phyloP scores from a whole-genome alignment of 2,329 filamentous ascomycete genomes.

The Fusarium mexicanum region DNA sequence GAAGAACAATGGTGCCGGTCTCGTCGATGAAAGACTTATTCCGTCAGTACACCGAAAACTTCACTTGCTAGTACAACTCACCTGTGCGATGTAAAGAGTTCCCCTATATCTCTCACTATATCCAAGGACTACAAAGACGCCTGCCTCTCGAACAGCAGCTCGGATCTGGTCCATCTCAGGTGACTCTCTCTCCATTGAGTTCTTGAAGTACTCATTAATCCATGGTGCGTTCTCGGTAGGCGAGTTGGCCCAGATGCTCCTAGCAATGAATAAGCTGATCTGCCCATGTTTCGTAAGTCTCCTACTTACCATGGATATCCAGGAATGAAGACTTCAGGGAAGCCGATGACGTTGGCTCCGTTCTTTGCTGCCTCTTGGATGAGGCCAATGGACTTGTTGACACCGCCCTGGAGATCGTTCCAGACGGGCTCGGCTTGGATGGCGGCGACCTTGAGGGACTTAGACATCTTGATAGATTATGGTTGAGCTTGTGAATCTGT shows the following conservation, averaged over 20 bases:
- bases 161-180: constrained; percentile 55
- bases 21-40: constrained; percentile 52
- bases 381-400: constrained; percentile 49
- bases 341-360: constrained; percentile 50
- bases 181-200: constrained; percentile 52
- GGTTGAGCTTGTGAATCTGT: not conserved
- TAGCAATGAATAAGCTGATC: constrained; percentile 17
- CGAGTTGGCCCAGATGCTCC: constrained; percentile 45
- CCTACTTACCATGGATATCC: constrained; percentile 57
- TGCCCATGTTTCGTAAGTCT: not conserved
- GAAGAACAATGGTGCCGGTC: constrained; percentile 50
- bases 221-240: constrained; percentile 47
- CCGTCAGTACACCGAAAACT: fast-evolving
- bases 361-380: constrained; percentile 46
- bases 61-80: not conserved
- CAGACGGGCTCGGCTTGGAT: constrained; percentile 42
- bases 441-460: constrained; percentile 38
- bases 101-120: constrained; percentile 52
- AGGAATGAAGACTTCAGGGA: constrained; percentile 57
- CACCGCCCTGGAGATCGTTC: constrained; percentile 44
- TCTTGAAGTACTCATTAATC: constrained; percentile 57
- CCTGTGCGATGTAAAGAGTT: constrained; percentile 54
- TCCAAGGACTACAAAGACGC: constrained; percentile 54
- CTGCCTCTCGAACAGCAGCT: constrained; percentile 56
- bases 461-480: not conserved